These are phyloP conservation scores for Tuber calosporum DNA, from an alignment of 495 filamentous ascomycete species.

Conservation along the genomic window DNA sequence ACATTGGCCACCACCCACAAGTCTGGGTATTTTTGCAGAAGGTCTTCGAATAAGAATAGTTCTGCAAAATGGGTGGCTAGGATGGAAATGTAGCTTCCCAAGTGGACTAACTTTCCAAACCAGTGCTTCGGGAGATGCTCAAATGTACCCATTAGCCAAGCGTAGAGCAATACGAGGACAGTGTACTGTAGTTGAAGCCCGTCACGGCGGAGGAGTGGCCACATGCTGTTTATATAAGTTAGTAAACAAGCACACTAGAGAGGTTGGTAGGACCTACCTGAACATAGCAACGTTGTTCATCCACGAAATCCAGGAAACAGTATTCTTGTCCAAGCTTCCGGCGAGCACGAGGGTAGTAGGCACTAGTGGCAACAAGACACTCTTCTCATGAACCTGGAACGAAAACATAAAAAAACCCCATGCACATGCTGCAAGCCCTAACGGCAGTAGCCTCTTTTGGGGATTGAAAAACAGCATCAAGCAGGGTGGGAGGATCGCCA, in stretches of 20 bases:
- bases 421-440: slow-evolving; percentile 68
- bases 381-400: slow-evolving; percentile 98
- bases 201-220: slow-evolving; percentile 77
- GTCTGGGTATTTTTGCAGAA: slow-evolving; percentile 74
- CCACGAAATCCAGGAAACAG: slow-evolving; percentile 83
- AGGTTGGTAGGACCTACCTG: slow-evolving; percentile 36
- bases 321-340: slow-evolving; percentile 64
- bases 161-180: slow-evolving; percentile 77
- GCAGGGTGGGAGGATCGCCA: slow-evolving; percentile 69
- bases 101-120: slow-evolving; percentile 61
- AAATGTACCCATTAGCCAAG: slow-evolving; percentile 65
- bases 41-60: slow-evolving; percentile 48
- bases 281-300: slow-evolving; percentile 85
- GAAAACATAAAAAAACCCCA: slow-evolving; percentile 98
- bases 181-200: slow-evolving; percentile 76
- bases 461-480: slow-evolving; percentile 72
- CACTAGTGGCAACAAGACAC: slow-evolving; percentile 78
- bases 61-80: slow-evolving; percentile 72
- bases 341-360: slow-evolving; percentile 84
- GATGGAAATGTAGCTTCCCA: slow-evolving; percentile 68
- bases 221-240: slow-evolving; percentile 56
- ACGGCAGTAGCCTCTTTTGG: slow-evolving; percentile 64
- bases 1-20: slow-evolving; percentile 90
- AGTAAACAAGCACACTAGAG: not conserved
- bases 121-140: slow-evolving; percentile 61